A percentile compares a stretch with the other conserved stretches of the same genome.
These are phyloP conservation scores for Carex myosuroides DNA, from an alignment of 176 grass and related monocot species.

Conservation along the genomic window DNA sequence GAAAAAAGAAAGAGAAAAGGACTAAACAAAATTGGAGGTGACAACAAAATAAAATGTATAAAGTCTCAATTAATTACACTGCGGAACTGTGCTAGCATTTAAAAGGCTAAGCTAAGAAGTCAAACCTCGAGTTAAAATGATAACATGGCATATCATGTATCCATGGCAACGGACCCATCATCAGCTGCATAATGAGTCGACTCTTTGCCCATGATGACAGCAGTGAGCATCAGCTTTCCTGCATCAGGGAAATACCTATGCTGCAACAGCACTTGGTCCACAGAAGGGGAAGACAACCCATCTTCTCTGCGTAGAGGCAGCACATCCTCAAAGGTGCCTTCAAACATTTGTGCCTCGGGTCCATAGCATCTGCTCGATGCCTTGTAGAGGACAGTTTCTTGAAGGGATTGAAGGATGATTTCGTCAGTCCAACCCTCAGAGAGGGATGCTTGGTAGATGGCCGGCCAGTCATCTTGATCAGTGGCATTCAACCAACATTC, in stretches of 20 bases:
- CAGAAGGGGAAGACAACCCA: slow-evolving; percentile 36
- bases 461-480: slow-evolving; percentile 76
- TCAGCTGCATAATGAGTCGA: slow-evolving; percentile 8
- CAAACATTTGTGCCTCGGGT: slow-evolving; percentile 37
- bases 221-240: slow-evolving; percentile 82
- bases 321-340: slow-evolving; percentile 66
- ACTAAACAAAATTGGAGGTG: background rate
- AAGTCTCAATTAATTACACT: background rate
- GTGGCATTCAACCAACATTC: slow-evolving; percentile 75
- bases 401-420: slow-evolving; percentile 41
- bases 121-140: background rate
- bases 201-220: slow-evolving; percentile 61
- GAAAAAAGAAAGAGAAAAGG: background rate
- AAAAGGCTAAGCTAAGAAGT: background rate
- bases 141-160: slow-evolving; percentile 21
- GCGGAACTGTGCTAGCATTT: background rate
- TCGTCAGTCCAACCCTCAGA: slow-evolving; percentile 79
- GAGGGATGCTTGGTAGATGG: slow-evolving; percentile 46
- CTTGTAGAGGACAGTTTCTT: slow-evolving; percentile 52
- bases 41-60: background rate
- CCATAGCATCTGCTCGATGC: slow-evolving; percentile 68
- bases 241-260: slow-evolving; percentile 88
- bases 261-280: slow-evolving; percentile 69
- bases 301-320: slow-evolving; percentile 64
- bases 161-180: slow-evolving; percentile 41